Evolutionary conservation across 768 basidiomycete genomes (phyloP).

Genomic region (Lentinus brumalis): DNA sequence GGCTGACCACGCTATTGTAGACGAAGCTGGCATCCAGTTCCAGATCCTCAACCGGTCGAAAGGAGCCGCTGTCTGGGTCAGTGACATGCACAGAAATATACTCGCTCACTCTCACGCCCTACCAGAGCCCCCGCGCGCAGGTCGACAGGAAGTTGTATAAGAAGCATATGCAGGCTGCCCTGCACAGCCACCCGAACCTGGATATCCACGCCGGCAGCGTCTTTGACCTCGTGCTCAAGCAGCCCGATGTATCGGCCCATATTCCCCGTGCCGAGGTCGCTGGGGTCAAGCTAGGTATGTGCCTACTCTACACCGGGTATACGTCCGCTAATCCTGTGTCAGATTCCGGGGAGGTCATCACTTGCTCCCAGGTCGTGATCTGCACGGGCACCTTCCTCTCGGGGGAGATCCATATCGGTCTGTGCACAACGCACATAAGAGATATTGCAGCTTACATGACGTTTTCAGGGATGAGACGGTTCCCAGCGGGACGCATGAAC

Average conservation of each 20-base stretch:
- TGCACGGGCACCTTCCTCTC: conserved; percentile 92
- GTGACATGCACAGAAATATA: conserved; percentile 22
- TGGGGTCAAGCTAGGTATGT: conserved; percentile 70
- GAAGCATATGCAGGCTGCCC: conserved; percentile 70
- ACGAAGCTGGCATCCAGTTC: conserved; percentile 88
- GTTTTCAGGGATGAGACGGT: conserved; percentile 62
- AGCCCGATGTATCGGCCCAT: conserved; percentile 31
- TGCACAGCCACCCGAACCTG: conserved; percentile 69
- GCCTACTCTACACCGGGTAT: background rate
- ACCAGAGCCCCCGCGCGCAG: conserved; percentile 87
- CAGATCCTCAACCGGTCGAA: conserved; percentile 83
- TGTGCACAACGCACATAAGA: background rate
- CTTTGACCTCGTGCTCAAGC: conserved; percentile 74
- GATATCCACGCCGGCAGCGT: conserved; percentile 73
- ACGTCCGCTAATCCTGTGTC: conserved; percentile 2
- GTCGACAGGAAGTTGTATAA: conserved; percentile 87
- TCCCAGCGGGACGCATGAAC: conserved; percentile 76
- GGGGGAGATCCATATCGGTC: conserved; percentile 90
- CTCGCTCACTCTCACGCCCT: background rate
- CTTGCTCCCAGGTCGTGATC: conserved; percentile 80
- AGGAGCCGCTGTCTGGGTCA: conserved; percentile 87
- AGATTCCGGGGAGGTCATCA: conserved; percentile 77
- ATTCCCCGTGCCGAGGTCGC: conserved; percentile 30
- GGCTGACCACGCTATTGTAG: conserved; percentile 38
- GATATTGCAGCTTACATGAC: background rate